Conservation (phyloP, 352 stramenopile genomes). For the Phytophthora tubulina region DNA sequence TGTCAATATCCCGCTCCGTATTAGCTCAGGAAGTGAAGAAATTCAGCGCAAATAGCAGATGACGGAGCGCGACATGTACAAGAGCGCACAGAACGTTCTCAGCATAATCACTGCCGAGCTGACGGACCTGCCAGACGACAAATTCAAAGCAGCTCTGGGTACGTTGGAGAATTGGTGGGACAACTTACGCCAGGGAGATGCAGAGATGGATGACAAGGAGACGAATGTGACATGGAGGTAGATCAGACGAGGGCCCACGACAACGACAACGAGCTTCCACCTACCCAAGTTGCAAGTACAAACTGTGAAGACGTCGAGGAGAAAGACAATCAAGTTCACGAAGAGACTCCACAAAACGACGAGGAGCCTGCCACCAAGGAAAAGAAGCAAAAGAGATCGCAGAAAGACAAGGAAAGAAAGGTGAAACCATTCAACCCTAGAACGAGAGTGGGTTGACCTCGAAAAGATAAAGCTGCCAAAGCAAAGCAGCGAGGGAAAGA, state of each 20-base stretch:
- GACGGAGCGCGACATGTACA: slow-evolving; percentile 10
- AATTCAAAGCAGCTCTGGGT: slow-evolving; percentile 2
- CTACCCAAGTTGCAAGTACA: too few relatives aligned
- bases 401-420: background rate
- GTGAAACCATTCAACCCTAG: background rate
- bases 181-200: background rate
- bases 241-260: too few relatives aligned
- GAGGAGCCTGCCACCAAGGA: too few relatives aligned
- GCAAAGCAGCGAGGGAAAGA: background rate
- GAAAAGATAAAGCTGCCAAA: background rate
- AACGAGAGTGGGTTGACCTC: background rate
- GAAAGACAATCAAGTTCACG: too few relatives aligned
- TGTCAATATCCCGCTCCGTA: slow-evolving; percentile 1
- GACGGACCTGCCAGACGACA: background rate
- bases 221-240: background rate
- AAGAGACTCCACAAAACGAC: background rate
- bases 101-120: slow-evolving; percentile 1
- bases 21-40: background rate
- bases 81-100: slow-evolving; percentile 10
- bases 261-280: too few relatives aligned
- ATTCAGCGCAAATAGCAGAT: background rate
- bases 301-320: too few relatives aligned
- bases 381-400: too few relatives aligned
- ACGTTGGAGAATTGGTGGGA: background rate
- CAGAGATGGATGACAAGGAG: background rate